A percentile compares a stretch with the other conserved stretches of the same genome.
phyloP scores from a whole-genome alignment of 1,139 yeast species.

The Geotrichum citri-aurantii region DNA sequence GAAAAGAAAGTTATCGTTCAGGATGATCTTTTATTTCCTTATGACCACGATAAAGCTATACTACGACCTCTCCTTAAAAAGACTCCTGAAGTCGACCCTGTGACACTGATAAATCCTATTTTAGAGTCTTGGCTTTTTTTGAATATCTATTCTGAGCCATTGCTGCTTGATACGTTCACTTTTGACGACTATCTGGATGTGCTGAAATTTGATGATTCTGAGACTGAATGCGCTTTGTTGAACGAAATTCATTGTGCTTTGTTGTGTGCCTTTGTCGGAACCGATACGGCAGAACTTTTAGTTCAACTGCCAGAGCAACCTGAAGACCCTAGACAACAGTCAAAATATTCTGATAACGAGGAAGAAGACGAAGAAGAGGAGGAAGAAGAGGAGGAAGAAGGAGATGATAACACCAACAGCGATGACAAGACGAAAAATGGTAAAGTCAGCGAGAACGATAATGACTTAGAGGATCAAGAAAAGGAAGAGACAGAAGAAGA shows the following conservation, averaged over 20 bases:
- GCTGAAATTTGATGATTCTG: conserved; percentile 45
- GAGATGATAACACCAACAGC: conserved; percentile 22
- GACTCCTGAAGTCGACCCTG: conserved; percentile 14
- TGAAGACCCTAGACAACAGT: conserved; percentile 19
- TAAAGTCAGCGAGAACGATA: conserved; percentile 22
- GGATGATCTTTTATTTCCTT: conserved; percentile 26
- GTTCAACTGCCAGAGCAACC: conserved; percentile 41
- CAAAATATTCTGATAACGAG: conserved; percentile 24
- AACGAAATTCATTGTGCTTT: conserved; percentile 69
- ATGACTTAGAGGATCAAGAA: conserved; percentile 25
- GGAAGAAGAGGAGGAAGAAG: conserved; percentile 28
- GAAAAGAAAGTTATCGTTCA: conserved; percentile 16
- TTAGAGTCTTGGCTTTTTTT: conserved; percentile 71
- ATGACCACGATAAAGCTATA: conserved; percentile 15
- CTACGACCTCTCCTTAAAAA: conserved; percentile 13
- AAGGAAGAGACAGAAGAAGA: conserved; percentile 18
- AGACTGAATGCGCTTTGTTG: conserved; percentile 49
- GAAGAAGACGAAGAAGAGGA: conserved; percentile 38
- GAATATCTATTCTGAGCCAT: conserved; percentile 61
- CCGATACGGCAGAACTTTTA: conserved; percentile 30
- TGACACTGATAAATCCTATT: conserved; percentile 27
- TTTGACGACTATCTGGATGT: conserved; percentile 73
- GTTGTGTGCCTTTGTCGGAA: conserved; percentile 30
- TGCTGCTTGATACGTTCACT: conserved; percentile 64
- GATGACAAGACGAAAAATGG: conserved; percentile 12